These are phyloP conservation scores for Radiomyces spectabilis DNA, from an alignment of 192 early-diverging fungal species.

Conservation along the genomic window DNA sequence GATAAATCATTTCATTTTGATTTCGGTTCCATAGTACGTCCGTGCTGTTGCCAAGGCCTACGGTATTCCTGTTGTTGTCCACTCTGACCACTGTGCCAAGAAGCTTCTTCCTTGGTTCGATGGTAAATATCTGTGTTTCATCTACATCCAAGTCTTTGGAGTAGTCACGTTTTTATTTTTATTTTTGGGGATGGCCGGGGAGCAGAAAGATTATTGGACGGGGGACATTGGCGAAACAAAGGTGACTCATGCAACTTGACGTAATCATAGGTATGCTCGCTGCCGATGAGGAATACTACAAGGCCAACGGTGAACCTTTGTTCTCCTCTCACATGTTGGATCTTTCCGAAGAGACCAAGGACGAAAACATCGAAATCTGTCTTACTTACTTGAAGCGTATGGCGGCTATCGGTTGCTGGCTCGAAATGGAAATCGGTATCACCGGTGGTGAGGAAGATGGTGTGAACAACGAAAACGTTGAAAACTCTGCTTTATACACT, in stretches of 20 bases:
- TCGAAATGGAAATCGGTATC: conserved; percentile 99
- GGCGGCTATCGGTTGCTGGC: conserved; percentile 75
- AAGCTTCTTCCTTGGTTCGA: conserved; percentile 97
- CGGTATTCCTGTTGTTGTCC: conserved; percentile 56
- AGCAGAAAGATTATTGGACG: too few relatives aligned
- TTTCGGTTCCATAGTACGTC: conserved; percentile 12
- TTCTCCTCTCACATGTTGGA: conserved; percentile 98
- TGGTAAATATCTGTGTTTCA: too few relatives aligned
- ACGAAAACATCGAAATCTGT: conserved; percentile 88
- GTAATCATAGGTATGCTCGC: conserved; percentile 91
- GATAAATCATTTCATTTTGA: conserved; percentile 8
- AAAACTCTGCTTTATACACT: conserved; percentile 87
- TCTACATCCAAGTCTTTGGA: too few relatives aligned
- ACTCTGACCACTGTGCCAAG: conserved; percentile 96
- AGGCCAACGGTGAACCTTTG: conserved; percentile 85
- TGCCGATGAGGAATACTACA: conserved; percentile 92
- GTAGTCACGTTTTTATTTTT: too few relatives aligned
- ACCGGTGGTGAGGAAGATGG: conserved; percentile 98
- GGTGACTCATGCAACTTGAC: too few relatives aligned
- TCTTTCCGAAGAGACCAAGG: conserved; percentile 89
- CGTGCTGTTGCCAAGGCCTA: conserved; percentile 23
- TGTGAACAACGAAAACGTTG: conserved; percentile 91
- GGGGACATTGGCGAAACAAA: too few relatives aligned
- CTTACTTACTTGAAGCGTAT: conserved; percentile 89
- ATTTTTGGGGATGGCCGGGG: too few relatives aligned